Base-by-base conservation (phyloP, 1,284 basidiomycete genomes). In the Ganoderma sp. region DNA sequence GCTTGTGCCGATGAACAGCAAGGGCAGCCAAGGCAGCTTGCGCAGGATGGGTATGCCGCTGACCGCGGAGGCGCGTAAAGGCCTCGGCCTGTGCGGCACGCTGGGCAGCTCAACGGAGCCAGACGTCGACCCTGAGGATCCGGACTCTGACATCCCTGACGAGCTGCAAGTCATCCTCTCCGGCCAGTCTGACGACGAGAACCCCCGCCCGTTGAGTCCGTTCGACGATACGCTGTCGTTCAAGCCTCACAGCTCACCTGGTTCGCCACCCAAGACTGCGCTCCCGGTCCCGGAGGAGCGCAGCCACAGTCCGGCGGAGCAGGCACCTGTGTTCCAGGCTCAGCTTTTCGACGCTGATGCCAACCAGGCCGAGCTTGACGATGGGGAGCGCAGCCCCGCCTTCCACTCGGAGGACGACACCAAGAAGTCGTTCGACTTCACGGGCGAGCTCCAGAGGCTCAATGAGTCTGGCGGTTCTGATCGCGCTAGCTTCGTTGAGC, bases 341-440 rank as follows among this genome's bases (percentile, higher is more conserved):
- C 77, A 81, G 19, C 72, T 86, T 19, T 77, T 83, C 54, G 83
- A 85, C 61, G 83, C 83, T 3, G 81, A 86, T 7, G 83, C 81
- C 1, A 80, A 84, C 58, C 80, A 82, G 9, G 79, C 77, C 0
- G 84, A 86, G 54, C 74, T 84, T 14, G 87, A 89, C 61, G 86
- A 84, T 25, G 78, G 79, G 61, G 64, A 69, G 15, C 65, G 56
- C 61, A 68, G 63, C 19, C 72, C 71, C 37, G 66, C 68, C 6
- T 74, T 81, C 14, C 65, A 61, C 19, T 81, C 78, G 28, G 83
- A 82, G 12, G 87, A 90, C 63, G 86, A 89, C 68, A 92, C 91
- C 0, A 91, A 90, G 79, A 88, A 87, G 73, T 92, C 90, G 1
- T 96, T 96, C 72, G 94, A 96, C 77, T 96, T 96, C 75, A 95